These are phyloP conservation scores for Parathielavia hyrcaniae DNA, from an alignment of 495 filamentous ascomycete species.

Conservation along the genomic window DNA sequence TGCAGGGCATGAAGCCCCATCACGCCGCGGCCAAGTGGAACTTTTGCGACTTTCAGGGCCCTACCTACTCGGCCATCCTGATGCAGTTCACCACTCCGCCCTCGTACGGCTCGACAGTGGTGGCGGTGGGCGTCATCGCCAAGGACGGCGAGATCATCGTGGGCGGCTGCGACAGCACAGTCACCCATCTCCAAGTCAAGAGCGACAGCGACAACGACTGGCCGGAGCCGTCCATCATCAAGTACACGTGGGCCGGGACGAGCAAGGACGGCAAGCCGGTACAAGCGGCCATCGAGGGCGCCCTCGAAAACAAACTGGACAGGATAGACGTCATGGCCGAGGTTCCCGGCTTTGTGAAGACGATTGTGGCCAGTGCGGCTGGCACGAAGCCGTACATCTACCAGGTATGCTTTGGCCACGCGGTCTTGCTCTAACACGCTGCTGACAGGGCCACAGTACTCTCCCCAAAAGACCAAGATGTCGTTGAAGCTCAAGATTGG, in stretches of 20 bases:
- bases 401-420: conserved; percentile 54
- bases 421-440: neutral
- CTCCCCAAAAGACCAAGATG: conserved; percentile 49
- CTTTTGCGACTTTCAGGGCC: conserved; percentile 85
- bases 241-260: conserved; percentile 72
- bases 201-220: conserved; percentile 75
- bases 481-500: conserved; percentile 77
- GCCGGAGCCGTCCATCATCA: conserved; percentile 73
- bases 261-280: conserved; percentile 68
- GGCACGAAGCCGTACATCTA: conserved; percentile 97
- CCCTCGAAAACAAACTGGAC: conserved; percentile 66
- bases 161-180: conserved; percentile 57
- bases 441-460: conserved; percentile 50
- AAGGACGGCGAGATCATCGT: conserved; percentile 75
- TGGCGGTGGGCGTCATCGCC: conserved; percentile 75
- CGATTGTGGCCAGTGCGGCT: conserved; percentile 74
- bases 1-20: conserved; percentile 99
- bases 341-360: conserved; percentile 91
- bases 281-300: conserved; percentile 60
- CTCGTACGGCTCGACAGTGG: conserved; percentile 83
- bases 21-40: conserved; percentile 94
- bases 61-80: conserved; percentile 76
- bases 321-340: conserved; percentile 94
- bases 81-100: conserved; percentile 97
- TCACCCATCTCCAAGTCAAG: conserved; percentile 59